Base-by-base conservation (phyloP, 148 eudicot species). In the Fagopyrum homotropicum region DNA sequence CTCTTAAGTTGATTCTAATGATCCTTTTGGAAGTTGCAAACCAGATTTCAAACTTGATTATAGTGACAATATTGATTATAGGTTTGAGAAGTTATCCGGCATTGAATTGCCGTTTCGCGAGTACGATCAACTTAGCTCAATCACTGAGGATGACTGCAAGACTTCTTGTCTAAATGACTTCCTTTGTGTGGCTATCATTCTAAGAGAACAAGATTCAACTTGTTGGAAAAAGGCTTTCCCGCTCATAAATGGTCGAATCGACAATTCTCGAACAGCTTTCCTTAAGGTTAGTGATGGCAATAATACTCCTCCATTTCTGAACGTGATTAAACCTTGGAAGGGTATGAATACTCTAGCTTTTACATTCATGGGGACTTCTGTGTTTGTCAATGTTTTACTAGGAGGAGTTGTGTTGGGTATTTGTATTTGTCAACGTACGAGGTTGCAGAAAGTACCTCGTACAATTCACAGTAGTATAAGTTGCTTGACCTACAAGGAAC, bases 221-320 rank as follows among this genome's bases (percentile, higher is more conserved):
- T 87, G 90, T 69, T 80, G 77, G 81, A 81, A 83, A 79, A 85
- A 85, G 82, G 80, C 72, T 57, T 49, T 52, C 4, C 90, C 88
- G 0, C 78, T 87, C 10, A 68, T 77, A 1, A 54, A 81, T 59
- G 90, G 90, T 11, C 63, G 56, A 30, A 73, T 46, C 3, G 81
- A 44, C 15, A 51, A 12, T 3, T 2, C 40, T 4, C 68, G 44
- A 10, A 61, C 30, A 4, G 76, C 78, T 73, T 77, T 81, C 74
- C n/a, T 85, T 6, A 85, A 82, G 69, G 70, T 74, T 40, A 63
- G 79, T 40, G 81, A 78, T 73, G 74, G 2, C 1, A 63, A 6
- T 6, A 15, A 35, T 68, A 17, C 4, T 11, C 12, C 26, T 16
- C 44, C 45, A 43, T 29, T 64, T n/a, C 70, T 15, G 5, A 64